These are phyloP conservation scores for Ceratocystis albifundus DNA, from an alignment of 2,329 filamentous ascomycete species.

Conservation along the genomic window DNA sequence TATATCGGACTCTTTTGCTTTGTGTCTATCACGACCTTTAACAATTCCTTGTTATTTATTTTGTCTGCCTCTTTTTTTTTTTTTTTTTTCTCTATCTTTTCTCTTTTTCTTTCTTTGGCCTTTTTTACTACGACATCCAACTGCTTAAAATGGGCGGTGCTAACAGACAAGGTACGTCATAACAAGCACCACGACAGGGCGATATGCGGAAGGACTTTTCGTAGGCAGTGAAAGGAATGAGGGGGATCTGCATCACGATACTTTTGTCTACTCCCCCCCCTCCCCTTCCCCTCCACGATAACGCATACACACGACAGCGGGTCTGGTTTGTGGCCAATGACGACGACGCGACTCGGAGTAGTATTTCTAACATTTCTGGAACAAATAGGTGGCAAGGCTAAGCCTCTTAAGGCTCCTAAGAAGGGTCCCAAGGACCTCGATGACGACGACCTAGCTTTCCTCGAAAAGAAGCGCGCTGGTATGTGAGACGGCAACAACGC, in stretches of 20 bases:
- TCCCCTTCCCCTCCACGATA: no score
- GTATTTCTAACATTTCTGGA: conserved; percentile 7
- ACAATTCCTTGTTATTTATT: no score
- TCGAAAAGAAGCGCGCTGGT: conserved; percentile 77
- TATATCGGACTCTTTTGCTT: neutral
- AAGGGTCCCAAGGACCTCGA: conserved; percentile 73
- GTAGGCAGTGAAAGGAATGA: neutral
- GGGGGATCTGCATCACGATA: neutral
- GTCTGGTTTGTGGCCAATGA: neutral
- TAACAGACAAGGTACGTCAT: conserved; percentile 51
- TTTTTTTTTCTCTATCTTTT: conserved; percentile 11
- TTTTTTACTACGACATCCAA: conserved; percentile 18
- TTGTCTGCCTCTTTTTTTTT: no score
- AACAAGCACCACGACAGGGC: neutral
- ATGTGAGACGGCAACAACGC: conserved; percentile 25
- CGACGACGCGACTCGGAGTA: neutral
- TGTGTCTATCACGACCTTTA: neutral
- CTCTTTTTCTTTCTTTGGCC: conserved; percentile 1
- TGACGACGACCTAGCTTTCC: conserved; percentile 74
- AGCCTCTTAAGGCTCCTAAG: conserved; percentile 82
- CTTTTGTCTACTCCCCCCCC: conserved; percentile 1
- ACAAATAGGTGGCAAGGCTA: conserved; percentile 60
- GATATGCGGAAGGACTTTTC: neutral
- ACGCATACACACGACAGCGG: neutral
- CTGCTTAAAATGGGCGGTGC: conserved; percentile 48